Percentiles rank a stretch among this genome's conserved stretches.
phyloP scores from a whole-genome alignment of 2,329 filamentous ascomycete species.

The Talaromyces piceae region DNA sequence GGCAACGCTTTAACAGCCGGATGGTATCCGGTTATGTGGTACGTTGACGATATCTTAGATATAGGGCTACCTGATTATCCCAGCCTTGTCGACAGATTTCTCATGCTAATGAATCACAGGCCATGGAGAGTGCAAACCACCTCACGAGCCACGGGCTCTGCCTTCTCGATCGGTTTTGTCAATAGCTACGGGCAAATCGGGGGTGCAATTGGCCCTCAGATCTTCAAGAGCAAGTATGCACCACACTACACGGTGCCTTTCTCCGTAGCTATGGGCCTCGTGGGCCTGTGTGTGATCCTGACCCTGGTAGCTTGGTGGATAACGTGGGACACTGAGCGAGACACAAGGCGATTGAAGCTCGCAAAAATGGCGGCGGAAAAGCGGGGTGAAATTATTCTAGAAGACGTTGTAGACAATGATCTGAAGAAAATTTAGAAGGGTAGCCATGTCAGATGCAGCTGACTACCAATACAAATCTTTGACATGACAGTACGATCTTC shows the following conservation, averaged over 20 bases:
- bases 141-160: slow-evolving; percentile 41
- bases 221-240: slow-evolving; percentile 40
- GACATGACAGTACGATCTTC: too few relatives aligned
- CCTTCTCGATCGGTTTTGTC: slow-evolving; percentile 45
- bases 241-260: slow-evolving; percentile 41
- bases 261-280: slow-evolving; percentile 38
- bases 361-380: slow-evolving; percentile 36
- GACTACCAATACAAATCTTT: too few relatives aligned
- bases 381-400: slow-evolving; percentile 35
- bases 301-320: slow-evolving; percentile 41
- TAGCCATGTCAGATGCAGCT: background rate
- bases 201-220: slow-evolving; percentile 42
- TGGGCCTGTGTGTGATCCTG: slow-evolving; percentile 36
- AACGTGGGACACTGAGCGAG: slow-evolving; percentile 37
- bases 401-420: slow-evolving; percentile 38
- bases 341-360: slow-evolving; percentile 40
- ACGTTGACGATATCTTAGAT: background rate
- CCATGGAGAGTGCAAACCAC: slow-evolving; percentile 46
- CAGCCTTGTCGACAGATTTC: background rate
- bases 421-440: slow-evolving; percentile 16
- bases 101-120: background rate
- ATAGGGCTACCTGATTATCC: background rate
- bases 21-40: slow-evolving; percentile 46
- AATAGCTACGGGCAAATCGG: slow-evolving; percentile 47
- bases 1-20: slow-evolving; percentile 36